Evolutionary conservation across 2,329 filamentous ascomycete genomes (phyloP), one percentile per base, ranked within the genome.

Genomic region (Verticillium zaregamsianum): DNA sequence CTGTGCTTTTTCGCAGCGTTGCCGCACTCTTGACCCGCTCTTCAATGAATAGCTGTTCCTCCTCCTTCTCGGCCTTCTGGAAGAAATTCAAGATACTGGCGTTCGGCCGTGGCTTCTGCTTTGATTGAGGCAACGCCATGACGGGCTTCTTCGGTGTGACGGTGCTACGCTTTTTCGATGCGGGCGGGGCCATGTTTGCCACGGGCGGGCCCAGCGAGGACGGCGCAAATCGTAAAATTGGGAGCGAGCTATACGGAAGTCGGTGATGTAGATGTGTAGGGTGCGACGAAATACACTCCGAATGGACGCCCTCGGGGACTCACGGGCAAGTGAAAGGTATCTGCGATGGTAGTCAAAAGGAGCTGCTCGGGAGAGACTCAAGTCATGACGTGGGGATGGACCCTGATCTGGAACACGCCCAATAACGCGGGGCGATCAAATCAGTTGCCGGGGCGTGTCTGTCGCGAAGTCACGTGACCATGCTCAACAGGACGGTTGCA

Each of bases 31-130:
- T 60, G 2, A n/a, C 72, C 17, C 45, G 45, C 9, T 52, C 45
- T 28, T 52, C 75, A 0, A 80, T 73, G 66, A 91, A 90, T 11
- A 90, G 80, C 23, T 80, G 78, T 61, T 87, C 78, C 64, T 89
- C 81, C 61, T 82, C 77, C 59, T 84, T 82, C 45, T 86, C 82
- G 0, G 85, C 80, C 70, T 91, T 92, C 69, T 90, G 87, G 71
- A 93, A 93, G 73, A 92, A 93, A 65, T 76, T 91, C 15, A 92
- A 75, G 35, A 92, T 92, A 65, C 87, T 92, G 7, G 81, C 79
- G 68, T 91, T 91, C 0, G 78, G 76, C 45, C 76, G 77, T 23
- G 68, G 67, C 3, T 77, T 69, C 58, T 74, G 77, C 66, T 75
- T 77, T n/a, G 69, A 62, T 2, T 63, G 33, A 15, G 58, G 58